These are phyloP conservation scores for Phallus indusiatus DNA, from an alignment of 768 basidiomycete genomes.

Conservation along the genomic window DNA sequence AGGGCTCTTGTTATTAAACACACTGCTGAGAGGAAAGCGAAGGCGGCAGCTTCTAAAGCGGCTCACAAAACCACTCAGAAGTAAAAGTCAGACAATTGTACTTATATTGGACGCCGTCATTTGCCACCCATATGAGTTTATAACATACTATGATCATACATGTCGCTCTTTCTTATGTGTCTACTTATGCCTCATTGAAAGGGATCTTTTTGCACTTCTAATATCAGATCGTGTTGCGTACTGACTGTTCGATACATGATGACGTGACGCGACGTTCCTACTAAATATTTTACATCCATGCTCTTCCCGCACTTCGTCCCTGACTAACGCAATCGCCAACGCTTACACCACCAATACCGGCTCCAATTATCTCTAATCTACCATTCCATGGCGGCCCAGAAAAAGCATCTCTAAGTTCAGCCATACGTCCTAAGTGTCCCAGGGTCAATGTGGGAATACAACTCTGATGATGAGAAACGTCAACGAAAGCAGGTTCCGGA, in stretches of 20 bases:
- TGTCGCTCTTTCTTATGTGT: neutral
- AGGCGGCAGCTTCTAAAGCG: neutral
- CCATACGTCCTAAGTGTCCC: slow-evolving; percentile 65
- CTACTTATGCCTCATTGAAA: neutral
- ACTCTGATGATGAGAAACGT: slow-evolving; percentile 41
- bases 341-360: slow-evolving; percentile 80
- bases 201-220: neutral
- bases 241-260: neutral
- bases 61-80: neutral
- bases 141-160: neutral
- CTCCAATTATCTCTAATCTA: slow-evolving; percentile 61
- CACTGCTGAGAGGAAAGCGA: slow-evolving; percentile 79
- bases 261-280: neutral
- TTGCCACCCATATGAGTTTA: neutral
- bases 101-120: too few relatives aligned
- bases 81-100: neutral
- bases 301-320: slow-evolving; percentile 39
- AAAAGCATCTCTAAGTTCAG: slow-evolving; percentile 41
- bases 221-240: neutral
- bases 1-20: slow-evolving; percentile 79
- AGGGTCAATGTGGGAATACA: slow-evolving; percentile 76
- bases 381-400: slow-evolving; percentile 32
- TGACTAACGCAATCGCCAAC: slow-evolving; percentile 77
- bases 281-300: slow-evolving; percentile 1
- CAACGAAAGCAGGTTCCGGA: slow-evolving; percentile 48